Evolutionary conservation across 2,329 filamentous ascomycete species (phyloP).

Genomic region (Diplodia sapinea): DNA sequence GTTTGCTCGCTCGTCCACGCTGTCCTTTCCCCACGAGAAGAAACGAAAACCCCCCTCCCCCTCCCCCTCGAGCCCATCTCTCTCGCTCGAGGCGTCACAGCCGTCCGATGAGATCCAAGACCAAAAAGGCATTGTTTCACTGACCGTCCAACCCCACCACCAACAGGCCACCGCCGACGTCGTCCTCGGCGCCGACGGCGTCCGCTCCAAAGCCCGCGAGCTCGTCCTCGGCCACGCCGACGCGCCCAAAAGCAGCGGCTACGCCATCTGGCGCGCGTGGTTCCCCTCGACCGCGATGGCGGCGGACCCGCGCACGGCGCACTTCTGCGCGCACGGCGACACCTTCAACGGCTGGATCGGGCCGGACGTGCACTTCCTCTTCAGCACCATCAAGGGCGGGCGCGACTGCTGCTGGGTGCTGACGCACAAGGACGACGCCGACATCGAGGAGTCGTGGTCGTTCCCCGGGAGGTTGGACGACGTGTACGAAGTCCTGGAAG

Average conservation of each 20-base stretch:
- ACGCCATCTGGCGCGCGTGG: conserved; percentile 60
- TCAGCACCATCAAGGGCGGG: conserved; percentile 46
- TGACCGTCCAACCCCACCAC: too few species aligned
- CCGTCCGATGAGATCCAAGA: too few species aligned
- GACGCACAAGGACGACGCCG: conserved; percentile 44
- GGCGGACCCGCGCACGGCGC: conserved; percentile 45
- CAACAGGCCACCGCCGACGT: conserved; percentile 51
- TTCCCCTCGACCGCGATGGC: conserved; percentile 48
- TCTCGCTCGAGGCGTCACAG: too few species aligned
- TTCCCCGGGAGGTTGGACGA: conserved; percentile 45
- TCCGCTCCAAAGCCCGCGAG: conserved; percentile 58
- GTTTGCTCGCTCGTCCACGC: too few species aligned
- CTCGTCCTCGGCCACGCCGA: conserved; percentile 60
- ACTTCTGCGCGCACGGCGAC: conserved; percentile 48
- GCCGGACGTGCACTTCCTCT: conserved; percentile 49
- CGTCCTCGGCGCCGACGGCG: conserved; percentile 60
- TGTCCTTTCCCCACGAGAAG: too few species aligned
- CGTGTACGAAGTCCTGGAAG: conserved; percentile 42
- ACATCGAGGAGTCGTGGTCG: conserved; percentile 47
- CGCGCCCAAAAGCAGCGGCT: conserved; percentile 60
- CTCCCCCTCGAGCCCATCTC: too few species aligned
- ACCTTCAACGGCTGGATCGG: conserved; percentile 49
- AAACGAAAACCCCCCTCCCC: too few species aligned
- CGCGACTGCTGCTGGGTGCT: conserved; percentile 48
- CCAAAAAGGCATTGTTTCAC: too few species aligned